phyloP scores from a whole-genome alignment of 192 early-diverging fungal species.

The Entomortierella parvispora region DNA sequence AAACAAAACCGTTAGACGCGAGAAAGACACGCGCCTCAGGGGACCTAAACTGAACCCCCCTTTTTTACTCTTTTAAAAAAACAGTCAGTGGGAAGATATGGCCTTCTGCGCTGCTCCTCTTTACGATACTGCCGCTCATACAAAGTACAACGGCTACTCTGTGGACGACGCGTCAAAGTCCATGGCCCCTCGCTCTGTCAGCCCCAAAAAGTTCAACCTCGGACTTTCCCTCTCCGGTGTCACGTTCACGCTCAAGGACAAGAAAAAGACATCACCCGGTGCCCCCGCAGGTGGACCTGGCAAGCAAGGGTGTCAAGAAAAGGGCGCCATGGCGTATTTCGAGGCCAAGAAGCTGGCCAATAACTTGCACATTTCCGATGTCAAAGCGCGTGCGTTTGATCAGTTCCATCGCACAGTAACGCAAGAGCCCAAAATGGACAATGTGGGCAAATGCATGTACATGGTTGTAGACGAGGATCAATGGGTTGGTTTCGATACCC shows the following conservation, averaged over 20 bases:
- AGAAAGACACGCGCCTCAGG: no score
- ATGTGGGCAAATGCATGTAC: constrained; percentile 45
- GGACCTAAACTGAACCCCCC: neutral
- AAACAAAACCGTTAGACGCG: no score
- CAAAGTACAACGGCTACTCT: constrained; percentile 46
- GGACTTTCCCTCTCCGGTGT: constrained; percentile 46
- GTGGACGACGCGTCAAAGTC: constrained; percentile 39
- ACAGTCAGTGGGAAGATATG: constrained; percentile 50
- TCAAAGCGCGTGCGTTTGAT: constrained; percentile 11
- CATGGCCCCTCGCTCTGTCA: constrained; percentile 39
- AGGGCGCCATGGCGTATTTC: constrained; percentile 50
- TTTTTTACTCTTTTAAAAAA: neutral
- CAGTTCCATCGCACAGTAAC: constrained; percentile 31
- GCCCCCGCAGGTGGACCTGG: constrained; percentile 43
- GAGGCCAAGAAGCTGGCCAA: constrained; percentile 24
- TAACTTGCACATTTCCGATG: constrained; percentile 18
- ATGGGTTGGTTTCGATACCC: constrained; percentile 39
- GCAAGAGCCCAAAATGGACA: constrained; percentile 33
- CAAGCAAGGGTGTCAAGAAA: constrained; percentile 45
- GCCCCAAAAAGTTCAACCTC: constrained; percentile 44
- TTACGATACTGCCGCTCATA: constrained; percentile 24
- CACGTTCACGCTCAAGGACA: constrained; percentile 49
- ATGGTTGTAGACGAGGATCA: constrained; percentile 47
- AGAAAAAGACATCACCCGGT: constrained; percentile 25
- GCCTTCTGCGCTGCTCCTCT: constrained; percentile 45